Evolutionary conservation across 495 filamentous ascomycete species (phyloP).

Genomic region (Pseudevernia furfuracea): DNA sequence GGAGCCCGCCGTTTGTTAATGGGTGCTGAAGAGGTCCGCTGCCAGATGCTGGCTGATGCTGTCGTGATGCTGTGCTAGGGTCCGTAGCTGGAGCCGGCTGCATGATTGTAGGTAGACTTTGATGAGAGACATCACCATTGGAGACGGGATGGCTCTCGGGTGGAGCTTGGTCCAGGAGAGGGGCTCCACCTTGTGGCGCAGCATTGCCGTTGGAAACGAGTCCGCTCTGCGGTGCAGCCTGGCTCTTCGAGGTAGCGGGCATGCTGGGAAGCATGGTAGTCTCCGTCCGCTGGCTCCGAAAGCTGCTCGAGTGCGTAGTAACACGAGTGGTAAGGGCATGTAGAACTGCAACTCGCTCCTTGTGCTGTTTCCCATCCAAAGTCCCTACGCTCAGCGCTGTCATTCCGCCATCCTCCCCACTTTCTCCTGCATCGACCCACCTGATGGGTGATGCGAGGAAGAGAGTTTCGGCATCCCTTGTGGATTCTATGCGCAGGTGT

Average conservation of each 20-base stretch:
- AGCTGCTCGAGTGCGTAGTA: slow-evolving; percentile 14
- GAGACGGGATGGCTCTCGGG: neutral
- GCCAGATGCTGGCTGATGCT: neutral
- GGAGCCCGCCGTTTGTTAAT: slow-evolving; percentile 13
- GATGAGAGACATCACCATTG: neutral
- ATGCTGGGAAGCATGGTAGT: slow-evolving; percentile 1
- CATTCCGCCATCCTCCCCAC: slow-evolving; percentile 22
- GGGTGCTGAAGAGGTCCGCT: slow-evolving; percentile 1
- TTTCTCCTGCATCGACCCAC: slow-evolving; percentile 19
- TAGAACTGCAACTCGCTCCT: slow-evolving; percentile 20
- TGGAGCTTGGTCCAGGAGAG: neutral
- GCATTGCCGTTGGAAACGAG: too few species aligned
- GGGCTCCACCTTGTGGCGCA: neutral
- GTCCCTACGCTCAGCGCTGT: slow-evolving; percentile 20
- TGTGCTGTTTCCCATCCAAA: slow-evolving; percentile 17
- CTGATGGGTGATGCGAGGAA: slow-evolving; percentile 20
- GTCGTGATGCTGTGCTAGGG: neutral
- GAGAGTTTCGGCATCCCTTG: slow-evolving; percentile 9
- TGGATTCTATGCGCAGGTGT: slow-evolving; percentile 12
- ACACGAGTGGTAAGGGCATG: slow-evolving; percentile 19
- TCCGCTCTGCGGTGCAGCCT: neutral
- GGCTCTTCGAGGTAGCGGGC: slow-evolving; percentile 1
- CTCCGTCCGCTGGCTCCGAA: slow-evolving; percentile 9
- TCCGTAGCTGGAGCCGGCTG: neutral
- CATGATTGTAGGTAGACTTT: neutral